Evolutionary conservation across 768 basidiomycete species (phyloP), one percentile per base, ranked within the genome.

Genomic region (Rickenella mellea): DNA sequence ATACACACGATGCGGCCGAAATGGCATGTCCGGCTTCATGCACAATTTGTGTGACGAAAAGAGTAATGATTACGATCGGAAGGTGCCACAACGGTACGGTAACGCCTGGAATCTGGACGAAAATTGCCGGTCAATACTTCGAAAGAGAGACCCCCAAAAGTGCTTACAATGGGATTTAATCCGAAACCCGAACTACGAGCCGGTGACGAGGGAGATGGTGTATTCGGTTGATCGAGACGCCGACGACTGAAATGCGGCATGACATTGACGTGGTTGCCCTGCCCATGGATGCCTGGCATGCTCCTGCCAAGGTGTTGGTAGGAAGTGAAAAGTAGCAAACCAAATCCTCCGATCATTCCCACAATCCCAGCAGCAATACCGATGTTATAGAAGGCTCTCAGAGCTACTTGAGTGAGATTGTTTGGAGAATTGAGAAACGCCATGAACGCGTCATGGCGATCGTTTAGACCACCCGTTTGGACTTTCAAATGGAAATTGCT

Each of bases 21-120:
- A 90, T 53, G 10, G 80, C 83, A 58, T 93, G 89, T 5, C 89
- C 89, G 0, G 73, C 58, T 61, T 93, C 89, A 49, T 92, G 89
- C 15, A 84, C 55, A n/a, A 80, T 50, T 57, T 90, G 88, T 41
- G 73, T 71, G 7, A 74, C 19, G 35, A 80, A 66, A 12, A 91
- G 67, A 0, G 80, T 71, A 5, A 73, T 25, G 6, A 90, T 49
- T 37, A 91, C 73, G 12, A 79, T 48, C 4, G 83, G 83, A 1
- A 86, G 54, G 53, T 92, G 79, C 20, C 62, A 60, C n/a, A 87
- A 52, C 1, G 89, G 89, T 1, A 85, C 75, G 2, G 86, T 93
- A 6, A 89, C 47, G 1, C 89, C 89, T 17, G 90, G 89, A 27
- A 93, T 78, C 87, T 90, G 49, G 14, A 40, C 17, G 14, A 8